Evolutionary conservation across 805 yeast genomes (phyloP).

Genomic region (Ogataea kodamae): DNA sequence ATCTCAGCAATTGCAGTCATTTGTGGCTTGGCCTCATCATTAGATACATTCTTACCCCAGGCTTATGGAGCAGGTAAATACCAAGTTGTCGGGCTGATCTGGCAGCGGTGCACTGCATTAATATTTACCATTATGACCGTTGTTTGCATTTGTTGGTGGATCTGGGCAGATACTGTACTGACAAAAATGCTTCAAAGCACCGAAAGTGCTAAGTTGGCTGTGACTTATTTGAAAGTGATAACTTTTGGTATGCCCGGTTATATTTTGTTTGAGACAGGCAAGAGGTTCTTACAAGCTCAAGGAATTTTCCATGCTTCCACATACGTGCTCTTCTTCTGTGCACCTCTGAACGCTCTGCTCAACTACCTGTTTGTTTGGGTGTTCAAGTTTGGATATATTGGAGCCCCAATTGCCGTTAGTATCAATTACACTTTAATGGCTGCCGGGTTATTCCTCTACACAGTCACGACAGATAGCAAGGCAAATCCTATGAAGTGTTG

Average conservation of each 20-base stretch:
- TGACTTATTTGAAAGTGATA: conserved; percentile 52
- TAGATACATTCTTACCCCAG: conserved; percentile 77
- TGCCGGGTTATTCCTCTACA: conserved; percentile 46
- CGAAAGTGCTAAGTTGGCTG: conserved; percentile 49
- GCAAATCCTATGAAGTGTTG: conserved; percentile 34
- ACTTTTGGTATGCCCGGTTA: conserved; percentile 72
- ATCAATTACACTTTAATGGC: conserved; percentile 74
- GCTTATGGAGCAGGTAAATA: conserved; percentile 68
- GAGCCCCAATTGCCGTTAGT: conserved; percentile 75
- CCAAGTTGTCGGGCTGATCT: conserved; percentile 63
- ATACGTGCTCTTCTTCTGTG: conserved; percentile 63
- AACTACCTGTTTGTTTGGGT: conserved; percentile 74
- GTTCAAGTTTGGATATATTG: conserved; percentile 60
- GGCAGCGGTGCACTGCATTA: conserved; percentile 63
- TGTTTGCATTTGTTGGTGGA: conserved; percentile 58
- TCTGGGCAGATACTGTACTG: conserved; percentile 50
- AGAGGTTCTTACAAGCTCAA: conserved; percentile 72
- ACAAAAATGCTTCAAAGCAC: conserved; percentile 39
- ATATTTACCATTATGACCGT: conserved; percentile 50
- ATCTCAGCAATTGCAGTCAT: conserved; percentile 72
- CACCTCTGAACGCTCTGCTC: conserved; percentile 67
- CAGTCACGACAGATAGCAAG: conserved; percentile 43
- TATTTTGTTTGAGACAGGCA: conserved; percentile 61
- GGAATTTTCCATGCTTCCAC: conserved; percentile 80
- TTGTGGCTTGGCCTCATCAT: conserved; percentile 74